phyloP scores from a whole-genome alignment of 2,329 filamentous ascomycete genomes.

The Epichloe typhina region DNA sequence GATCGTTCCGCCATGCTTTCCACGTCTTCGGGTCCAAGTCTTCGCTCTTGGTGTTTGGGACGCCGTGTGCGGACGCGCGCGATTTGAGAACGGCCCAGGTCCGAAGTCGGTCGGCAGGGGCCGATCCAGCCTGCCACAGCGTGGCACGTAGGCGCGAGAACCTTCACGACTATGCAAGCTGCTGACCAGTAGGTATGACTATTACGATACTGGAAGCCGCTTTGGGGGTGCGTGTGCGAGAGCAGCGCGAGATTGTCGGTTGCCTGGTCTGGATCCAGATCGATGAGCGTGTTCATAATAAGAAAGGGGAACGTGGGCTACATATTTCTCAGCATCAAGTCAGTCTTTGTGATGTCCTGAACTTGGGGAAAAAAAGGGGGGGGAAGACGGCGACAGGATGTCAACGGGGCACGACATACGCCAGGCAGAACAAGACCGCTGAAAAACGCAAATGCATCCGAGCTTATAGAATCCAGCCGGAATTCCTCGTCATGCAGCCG shows the following conservation, averaged over 20 bases:
- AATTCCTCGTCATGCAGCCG: constrained; percentile 46
- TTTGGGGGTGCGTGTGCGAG: constrained; percentile 53
- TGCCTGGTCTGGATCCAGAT: constrained; percentile 57
- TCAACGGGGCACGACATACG: constrained; percentile 24
- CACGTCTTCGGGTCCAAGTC: constrained; percentile 45
- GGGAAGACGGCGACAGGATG: not conserved
- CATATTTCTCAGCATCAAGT: not conserved
- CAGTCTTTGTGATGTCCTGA: not conserved
- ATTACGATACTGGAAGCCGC: constrained; percentile 62
- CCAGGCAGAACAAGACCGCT: constrained; percentile 61
- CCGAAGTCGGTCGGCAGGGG: constrained; percentile 52
- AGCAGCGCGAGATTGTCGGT: constrained; percentile 53
- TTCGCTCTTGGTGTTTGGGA: constrained; percentile 32
- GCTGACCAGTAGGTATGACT: constrained; percentile 68
- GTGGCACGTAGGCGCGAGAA: constrained; percentile 58
- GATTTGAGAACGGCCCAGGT: constrained; percentile 56
- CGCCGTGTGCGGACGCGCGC: constrained; percentile 51
- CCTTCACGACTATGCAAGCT: constrained; percentile 60
- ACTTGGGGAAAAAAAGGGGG: not conserved
- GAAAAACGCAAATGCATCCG: constrained; percentile 66
- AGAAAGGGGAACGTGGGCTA: constrained; percentile 55
- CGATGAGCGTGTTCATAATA: constrained; percentile 66
- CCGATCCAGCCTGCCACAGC: constrained; percentile 64
- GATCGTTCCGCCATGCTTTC: constrained; percentile 53
- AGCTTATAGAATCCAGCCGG: constrained; percentile 46